Percentiles rank a stretch among this genome's conserved stretches.
Evolutionary conservation across 495 filamentous ascomycete species (phyloP).

Genomic region (Penicillium alfredii): DNA sequence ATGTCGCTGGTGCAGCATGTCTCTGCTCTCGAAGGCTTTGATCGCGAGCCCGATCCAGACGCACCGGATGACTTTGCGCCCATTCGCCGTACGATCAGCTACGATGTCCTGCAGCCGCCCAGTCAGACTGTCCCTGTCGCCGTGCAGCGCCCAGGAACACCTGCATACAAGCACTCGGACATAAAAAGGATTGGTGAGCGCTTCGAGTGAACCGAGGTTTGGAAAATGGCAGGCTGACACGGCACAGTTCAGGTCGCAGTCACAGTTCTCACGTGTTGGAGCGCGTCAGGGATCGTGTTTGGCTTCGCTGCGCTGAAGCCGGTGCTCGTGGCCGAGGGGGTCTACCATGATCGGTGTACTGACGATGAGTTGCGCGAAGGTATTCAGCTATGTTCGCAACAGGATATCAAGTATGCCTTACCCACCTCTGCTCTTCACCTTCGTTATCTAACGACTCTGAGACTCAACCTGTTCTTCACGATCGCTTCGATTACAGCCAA

Average conservation of each 20-base stretch:
- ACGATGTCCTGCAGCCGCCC: slow-evolving; percentile 26
- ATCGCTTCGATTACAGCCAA: slow-evolving; percentile 82
- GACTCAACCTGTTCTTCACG: slow-evolving; percentile 71
- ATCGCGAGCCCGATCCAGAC: slow-evolving; percentile 24
- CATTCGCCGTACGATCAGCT: slow-evolving; percentile 28
- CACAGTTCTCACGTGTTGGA: slow-evolving; percentile 57
- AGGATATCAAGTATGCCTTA: slow-evolving; percentile 52
- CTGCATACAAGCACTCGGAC: slow-evolving; percentile 49
- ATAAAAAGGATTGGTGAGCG: slow-evolving; percentile 43
- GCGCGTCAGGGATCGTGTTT: slow-evolving; percentile 65
- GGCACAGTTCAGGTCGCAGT: slow-evolving; percentile 49
- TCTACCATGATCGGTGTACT: slow-evolving; percentile 56
- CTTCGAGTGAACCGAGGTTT: neutral
- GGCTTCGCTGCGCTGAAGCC: slow-evolving; percentile 72
- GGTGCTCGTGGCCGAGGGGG: slow-evolving; percentile 57
- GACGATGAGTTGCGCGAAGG: slow-evolving; percentile 35
- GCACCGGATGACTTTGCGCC: slow-evolving; percentile 12
- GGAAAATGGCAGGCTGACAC: slow-evolving; percentile 4
- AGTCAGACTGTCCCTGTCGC: slow-evolving; percentile 5
- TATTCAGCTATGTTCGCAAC: slow-evolving; percentile 54
- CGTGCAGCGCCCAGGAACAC: slow-evolving; percentile 23
- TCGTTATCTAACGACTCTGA: slow-evolving; percentile 13
- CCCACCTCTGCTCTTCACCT: neutral
- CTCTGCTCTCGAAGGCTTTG: slow-evolving; percentile 35
- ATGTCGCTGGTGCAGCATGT: slow-evolving; percentile 45